Conservation (phyloP, 2,329 filamentous ascomycete genomes). For the Grosmannia serpens region DNA sequence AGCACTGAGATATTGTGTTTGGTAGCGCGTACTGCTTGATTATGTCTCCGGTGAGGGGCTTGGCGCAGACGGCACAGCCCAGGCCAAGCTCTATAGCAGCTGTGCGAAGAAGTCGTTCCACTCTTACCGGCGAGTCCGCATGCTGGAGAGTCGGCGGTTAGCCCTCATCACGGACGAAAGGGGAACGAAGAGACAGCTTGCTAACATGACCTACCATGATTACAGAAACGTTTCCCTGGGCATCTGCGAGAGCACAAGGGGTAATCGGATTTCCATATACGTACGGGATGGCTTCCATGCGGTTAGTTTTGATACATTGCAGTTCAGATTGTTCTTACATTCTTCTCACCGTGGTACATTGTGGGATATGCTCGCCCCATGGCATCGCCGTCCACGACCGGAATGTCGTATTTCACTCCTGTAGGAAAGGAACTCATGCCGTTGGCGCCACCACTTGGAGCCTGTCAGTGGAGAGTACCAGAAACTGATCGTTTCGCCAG, state of each 20-base stretch:
- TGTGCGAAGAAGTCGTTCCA: constrained; percentile 25
- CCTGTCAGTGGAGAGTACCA: neutral
- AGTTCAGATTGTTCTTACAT: no score
- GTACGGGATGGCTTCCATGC: constrained; percentile 21
- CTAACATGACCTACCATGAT: constrained; percentile 17
- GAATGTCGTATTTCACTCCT: constrained; percentile 33
- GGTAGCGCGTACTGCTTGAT: constrained; percentile 29
- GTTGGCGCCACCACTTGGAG: constrained; percentile 17
- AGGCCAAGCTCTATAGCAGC: constrained; percentile 27
- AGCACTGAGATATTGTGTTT: constrained; percentile 25
- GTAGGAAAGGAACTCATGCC: constrained; percentile 20
- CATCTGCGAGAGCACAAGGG: constrained; percentile 26
- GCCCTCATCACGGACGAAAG: no score
- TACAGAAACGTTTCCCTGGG: constrained; percentile 22
- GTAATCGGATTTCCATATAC: constrained; percentile 25
- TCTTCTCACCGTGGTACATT: constrained; percentile 25
- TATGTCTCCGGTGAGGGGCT: constrained; percentile 15
- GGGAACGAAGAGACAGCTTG: no score
- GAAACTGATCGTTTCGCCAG: no score
- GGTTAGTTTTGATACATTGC: no score
- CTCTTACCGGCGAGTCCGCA: constrained; percentile 21
- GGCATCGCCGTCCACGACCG: constrained; percentile 41
- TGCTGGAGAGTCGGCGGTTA: neutral
- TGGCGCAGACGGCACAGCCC: constrained; percentile 23
- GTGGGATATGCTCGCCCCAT: constrained; percentile 44